These are phyloP conservation scores for Paragyromitra xinjiangensis DNA, from an alignment of 495 filamentous ascomycete genomes.

Conservation along the genomic window DNA sequence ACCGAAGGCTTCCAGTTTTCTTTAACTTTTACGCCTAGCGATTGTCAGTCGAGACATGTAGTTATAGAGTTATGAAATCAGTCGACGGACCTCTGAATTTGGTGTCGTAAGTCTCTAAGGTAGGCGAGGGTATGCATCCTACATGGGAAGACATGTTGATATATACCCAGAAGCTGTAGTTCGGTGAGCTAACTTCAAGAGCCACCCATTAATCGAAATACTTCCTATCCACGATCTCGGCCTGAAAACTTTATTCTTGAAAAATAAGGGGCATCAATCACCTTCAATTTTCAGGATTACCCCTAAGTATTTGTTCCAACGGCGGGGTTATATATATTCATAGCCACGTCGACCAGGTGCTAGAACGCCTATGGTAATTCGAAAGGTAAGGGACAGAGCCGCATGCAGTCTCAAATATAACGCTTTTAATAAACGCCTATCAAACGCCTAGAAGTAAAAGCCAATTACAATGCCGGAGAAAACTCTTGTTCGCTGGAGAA, in stretches of 20 bases:
- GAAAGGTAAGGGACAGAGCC: no score
- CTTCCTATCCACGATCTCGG: neutral
- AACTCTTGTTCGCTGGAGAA: no score
- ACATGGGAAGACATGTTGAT: neutral
- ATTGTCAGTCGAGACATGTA: neutral
- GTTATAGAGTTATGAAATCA: neutral
- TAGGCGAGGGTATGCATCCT: neutral
- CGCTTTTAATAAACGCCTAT: no score
- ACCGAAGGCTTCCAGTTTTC: constrained; percentile 4
- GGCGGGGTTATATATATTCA: no score
- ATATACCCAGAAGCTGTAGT: neutral
- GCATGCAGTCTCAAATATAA: no score
- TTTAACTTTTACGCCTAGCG: neutral
- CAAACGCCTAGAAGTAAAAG: no score
- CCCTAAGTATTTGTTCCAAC: neutral
- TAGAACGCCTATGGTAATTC: no score
- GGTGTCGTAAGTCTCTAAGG: neutral
- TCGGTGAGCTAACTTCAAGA: neutral
- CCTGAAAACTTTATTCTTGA: neutral
- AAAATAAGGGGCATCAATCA: neutral
- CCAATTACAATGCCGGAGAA: no score
- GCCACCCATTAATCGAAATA: neutral
- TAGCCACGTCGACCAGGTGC: no score
- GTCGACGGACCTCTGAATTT: neutral
- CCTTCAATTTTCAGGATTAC: neutral